Evolutionary conservation across 148 eudicot species (phyloP), one percentile per base, ranked within the genome.

Genomic region (Camellia granthamiana): DNA sequence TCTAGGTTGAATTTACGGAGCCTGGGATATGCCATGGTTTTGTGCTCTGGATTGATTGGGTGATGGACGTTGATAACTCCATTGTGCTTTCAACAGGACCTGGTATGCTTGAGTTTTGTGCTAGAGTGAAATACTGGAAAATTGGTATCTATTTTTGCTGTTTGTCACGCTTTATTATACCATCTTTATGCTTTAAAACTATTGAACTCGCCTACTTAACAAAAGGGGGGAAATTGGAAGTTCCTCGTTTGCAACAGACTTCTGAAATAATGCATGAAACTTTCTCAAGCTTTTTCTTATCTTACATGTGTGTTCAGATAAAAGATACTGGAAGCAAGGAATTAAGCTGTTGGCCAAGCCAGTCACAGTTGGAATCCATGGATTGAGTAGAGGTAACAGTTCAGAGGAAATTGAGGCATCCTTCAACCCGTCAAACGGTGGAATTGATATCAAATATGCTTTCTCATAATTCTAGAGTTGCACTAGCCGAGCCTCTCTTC

Each of bases 21-120:
- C 46, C 83, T 52, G 98, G 98, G 54, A 84, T 77, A 64, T 95
- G 97, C 87, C 96, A 95, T 84, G 98, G 96, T 23, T 90, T 93
- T 81, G 97, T 85, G 49, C 86, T 95, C 81, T 95, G 98, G 98
- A 95, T 95, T 70, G 97, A 95, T 84, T 95, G 97, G 97, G 88
- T 93, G 61, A 77, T 91, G 90, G 90, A 90, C 74, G 72, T 77
- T 5, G 88, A 88, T 30, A 83, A 82, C 49, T 72, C 89, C 55
- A 87, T 82, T 46, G 63, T 86, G 71, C 80, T 93, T 41, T 88
- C 97, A 73, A 88, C 91, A 4, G 98, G 97, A 62, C 97, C 97
- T 83, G 98, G 98, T 92, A 88, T n/a, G 30, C n/a, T n/a, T 49
- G 0, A 41, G 30, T 64, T 12, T 42, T 2, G 16, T 66, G 4